Evolutionary conservation across 129 eudicot species (phyloP).

Genomic region (Centella asiatica): DNA sequence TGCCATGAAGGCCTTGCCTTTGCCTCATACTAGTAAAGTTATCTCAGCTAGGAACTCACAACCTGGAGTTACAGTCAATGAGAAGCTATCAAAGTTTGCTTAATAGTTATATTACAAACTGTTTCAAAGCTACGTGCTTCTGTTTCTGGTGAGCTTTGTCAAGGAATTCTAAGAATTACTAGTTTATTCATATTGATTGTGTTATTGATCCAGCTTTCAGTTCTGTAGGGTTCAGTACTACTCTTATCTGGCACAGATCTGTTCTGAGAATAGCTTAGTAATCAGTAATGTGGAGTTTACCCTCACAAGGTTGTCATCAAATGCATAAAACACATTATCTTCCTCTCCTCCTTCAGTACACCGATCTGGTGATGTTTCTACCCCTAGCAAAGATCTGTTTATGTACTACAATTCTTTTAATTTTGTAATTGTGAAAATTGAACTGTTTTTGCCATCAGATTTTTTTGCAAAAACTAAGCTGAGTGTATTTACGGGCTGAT

Average conservation of each 20-base stretch:
- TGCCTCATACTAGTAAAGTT: slow-evolving; percentile 22
- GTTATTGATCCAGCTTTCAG: neutral
- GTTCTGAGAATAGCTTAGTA: neutral
- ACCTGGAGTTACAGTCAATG: slow-evolving; percentile 18
- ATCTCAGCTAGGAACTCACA: slow-evolving; percentile 20
- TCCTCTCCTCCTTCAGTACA: too few relatives aligned
- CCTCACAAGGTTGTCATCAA: too few relatives aligned
- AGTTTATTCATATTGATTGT: neutral
- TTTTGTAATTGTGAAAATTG: too few relatives aligned
- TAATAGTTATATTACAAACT: neutral
- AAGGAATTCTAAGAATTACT: neutral
- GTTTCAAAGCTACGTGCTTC: slow-evolving; percentile 3
- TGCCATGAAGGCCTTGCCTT: slow-evolving; percentile 40
- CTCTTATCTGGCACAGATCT: neutral
- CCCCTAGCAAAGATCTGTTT: too few relatives aligned
- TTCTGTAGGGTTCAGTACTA: neutral
- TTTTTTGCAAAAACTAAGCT: too few relatives aligned
- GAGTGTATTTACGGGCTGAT: too few relatives aligned
- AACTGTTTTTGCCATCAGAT: too few relatives aligned
- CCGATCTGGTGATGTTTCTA: too few relatives aligned
- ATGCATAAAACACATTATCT: too few relatives aligned
- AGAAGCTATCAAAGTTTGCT: slow-evolving; percentile 10
- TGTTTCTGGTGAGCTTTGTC: slow-evolving; percentile 17
- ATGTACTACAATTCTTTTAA: too few relatives aligned
- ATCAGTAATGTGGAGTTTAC: neutral